A percentile compares a stretch with the other conserved stretches of the same genome.
Evolutionary conservation across 768 basidiomycete genomes (phyloP).

Genomic region (Hydnomerulius pinastri): DNA sequence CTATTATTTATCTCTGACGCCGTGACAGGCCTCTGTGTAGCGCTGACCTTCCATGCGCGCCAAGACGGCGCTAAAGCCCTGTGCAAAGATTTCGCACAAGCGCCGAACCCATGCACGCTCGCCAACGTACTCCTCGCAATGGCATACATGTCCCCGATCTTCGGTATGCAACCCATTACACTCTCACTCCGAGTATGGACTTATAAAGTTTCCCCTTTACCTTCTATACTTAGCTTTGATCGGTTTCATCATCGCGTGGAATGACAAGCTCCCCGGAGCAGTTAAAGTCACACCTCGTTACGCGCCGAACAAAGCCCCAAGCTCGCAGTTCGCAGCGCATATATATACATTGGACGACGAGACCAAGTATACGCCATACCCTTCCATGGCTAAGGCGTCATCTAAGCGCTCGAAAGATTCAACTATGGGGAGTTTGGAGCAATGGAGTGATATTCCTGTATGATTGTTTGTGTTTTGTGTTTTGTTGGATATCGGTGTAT

Average conservation of each 20-base stretch:
- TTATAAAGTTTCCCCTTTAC: too few relatives aligned
- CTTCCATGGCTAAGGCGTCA: conserved; percentile 5
- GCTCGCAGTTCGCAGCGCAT: conserved; percentile 25
- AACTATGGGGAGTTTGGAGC: not conserved
- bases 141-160: conserved; percentile 28
- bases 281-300: conserved; percentile 26
- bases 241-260: conserved; percentile 25
- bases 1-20: conserved; percentile 1
- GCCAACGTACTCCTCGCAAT: conserved; percentile 27
- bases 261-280: conserved; percentile 30
- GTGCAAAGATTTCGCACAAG: conserved; percentile 31
- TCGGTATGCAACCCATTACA: too few relatives aligned
- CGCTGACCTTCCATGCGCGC: conserved; percentile 31
- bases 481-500: not conserved
- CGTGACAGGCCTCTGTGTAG: conserved; percentile 16
- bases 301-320: conserved; percentile 32
- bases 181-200: too few relatives aligned
- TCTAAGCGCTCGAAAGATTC: conserved; percentile 14
- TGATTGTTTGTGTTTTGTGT: not conserved
- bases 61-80: conserved; percentile 18
- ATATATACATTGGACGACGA: conserved; percentile 23
- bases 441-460: conserved; percentile 26
- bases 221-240: conserved; percentile 13
- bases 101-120: conserved; percentile 19
- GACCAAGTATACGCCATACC: conserved; percentile 12